Evolutionary conservation across 352 stramenopile genomes (phyloP).

Genomic region (Blastocystis sp.): DNA sequence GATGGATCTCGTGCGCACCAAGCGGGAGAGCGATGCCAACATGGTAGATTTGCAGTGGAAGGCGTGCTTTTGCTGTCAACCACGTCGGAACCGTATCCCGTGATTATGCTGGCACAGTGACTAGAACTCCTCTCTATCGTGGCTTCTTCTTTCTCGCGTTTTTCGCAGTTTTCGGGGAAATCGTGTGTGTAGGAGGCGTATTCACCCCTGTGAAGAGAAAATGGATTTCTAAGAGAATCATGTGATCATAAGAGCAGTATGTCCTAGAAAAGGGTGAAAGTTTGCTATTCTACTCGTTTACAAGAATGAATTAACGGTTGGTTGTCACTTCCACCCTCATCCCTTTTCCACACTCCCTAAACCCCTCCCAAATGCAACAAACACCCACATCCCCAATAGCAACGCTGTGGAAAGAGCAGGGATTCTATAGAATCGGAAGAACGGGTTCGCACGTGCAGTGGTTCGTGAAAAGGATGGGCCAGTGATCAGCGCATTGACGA

Average conservation of each 20-base stretch:
- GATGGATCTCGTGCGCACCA: neutral
- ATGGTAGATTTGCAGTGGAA: too few species aligned
- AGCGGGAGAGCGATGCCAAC: neutral
- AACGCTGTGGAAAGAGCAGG: neutral
- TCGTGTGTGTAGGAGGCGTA: too few species aligned
- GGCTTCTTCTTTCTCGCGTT: too few species aligned
- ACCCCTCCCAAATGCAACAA: neutral
- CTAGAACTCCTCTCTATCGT: neutral
- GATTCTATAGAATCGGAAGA: neutral
- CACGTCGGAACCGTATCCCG: neutral
- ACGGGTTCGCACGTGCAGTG: neutral
- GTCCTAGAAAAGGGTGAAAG: too few species aligned
- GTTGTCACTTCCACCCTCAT: too few species aligned
- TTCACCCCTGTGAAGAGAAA: too few species aligned
- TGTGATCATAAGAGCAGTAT: too few species aligned
- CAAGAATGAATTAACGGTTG: too few species aligned
- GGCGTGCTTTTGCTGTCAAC: neutral
- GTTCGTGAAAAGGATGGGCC: constrained; percentile 21
- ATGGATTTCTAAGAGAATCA: too few species aligned
- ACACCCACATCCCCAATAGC: neutral
- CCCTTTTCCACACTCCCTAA: neutral
- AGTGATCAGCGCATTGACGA: constrained; percentile 1
- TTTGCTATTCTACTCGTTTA: too few species aligned
- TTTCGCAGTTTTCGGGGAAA: too few species aligned
- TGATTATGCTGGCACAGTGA: neutral